These are phyloP conservation scores for Boletus subparvulus DNA, from an alignment of 768 basidiomycete genomes.

Conservation along the genomic window DNA sequence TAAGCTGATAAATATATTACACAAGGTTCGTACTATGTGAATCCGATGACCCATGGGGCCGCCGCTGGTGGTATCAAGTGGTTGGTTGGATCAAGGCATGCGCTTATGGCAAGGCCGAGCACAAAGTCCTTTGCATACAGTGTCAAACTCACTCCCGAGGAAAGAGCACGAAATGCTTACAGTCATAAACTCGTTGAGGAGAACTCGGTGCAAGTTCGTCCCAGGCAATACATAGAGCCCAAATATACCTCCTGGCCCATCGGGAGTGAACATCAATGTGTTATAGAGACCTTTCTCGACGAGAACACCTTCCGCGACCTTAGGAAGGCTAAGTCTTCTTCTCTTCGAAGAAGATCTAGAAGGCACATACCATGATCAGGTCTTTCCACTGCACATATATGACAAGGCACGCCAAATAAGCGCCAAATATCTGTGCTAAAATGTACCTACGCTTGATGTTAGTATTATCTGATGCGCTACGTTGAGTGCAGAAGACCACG, in stretches of 20 bases:
- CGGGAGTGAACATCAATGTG: constrained; percentile 34
- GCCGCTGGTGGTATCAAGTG: constrained; percentile 51
- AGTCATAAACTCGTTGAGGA: constrained; percentile 41
- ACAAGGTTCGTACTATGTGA: constrained; percentile 52
- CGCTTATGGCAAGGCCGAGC: constrained; percentile 23
- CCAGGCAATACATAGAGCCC: constrained; percentile 36
- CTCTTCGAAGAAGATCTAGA: constrained; percentile 40
- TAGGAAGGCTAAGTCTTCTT: background rate
- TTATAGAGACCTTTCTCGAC: constrained; percentile 27
- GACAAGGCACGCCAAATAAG: constrained; percentile 58
- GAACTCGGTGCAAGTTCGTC: constrained; percentile 30
- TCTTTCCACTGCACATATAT: constrained; percentile 64
- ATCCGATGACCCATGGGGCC: constrained; percentile 52
- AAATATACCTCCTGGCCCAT: constrained; percentile 40
- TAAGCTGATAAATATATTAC: background rate
- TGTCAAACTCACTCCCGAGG: background rate
- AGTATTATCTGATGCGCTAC: constrained; percentile 1
- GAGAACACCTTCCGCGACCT: constrained; percentile 34
- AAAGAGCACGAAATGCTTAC: constrained; percentile 20
- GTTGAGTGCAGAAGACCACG: constrained; percentile 3
- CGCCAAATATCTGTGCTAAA: constrained; percentile 62
- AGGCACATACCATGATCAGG: constrained; percentile 44
- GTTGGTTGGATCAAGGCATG: constrained; percentile 51
- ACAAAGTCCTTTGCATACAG: constrained; percentile 15
- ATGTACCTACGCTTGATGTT: constrained; percentile 52